Conservation (phyloP, 1,284 basidiomycete genomes). For the Cutaneotrichosporon curvatum region DNA sequence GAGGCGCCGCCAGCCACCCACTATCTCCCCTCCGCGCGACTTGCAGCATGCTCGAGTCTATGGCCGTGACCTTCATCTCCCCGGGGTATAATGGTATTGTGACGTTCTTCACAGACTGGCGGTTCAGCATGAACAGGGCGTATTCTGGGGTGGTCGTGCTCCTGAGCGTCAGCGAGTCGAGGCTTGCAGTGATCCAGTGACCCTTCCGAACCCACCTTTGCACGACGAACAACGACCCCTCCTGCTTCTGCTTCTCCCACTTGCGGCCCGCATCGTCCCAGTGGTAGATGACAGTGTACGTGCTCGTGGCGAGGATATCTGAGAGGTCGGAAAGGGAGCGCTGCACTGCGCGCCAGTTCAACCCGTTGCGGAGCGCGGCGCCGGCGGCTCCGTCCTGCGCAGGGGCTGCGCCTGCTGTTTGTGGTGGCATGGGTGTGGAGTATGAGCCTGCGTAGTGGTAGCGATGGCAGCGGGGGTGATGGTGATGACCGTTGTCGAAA, state of each 20-base stretch:
- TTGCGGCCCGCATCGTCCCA: conserved; percentile 26
- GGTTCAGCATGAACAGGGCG: conserved; percentile 40
- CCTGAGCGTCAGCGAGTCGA: not conserved
- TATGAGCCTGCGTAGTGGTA: no score
- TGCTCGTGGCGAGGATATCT: conserved; percentile 36
- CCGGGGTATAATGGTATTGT: conserved; percentile 33
- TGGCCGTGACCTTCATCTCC: conserved; percentile 36
- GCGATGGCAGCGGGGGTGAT: no score
- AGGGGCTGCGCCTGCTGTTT: not conserved
- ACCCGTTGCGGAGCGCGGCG: conserved; percentile 14
- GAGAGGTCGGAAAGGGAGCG: conserved; percentile 31
- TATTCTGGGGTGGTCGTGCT: conserved; percentile 37
- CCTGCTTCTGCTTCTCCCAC: conserved; percentile 43
- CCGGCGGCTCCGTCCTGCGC: no score
- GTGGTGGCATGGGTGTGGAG: not conserved
- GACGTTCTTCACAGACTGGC: conserved; percentile 35
- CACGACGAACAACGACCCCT: conserved; percentile 40
- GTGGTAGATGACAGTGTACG: conserved; percentile 36
- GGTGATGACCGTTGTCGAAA: no score
- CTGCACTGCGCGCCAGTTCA: conserved; percentile 34
- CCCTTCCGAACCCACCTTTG: conserved; percentile 22
- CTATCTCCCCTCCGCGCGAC: conserved; percentile 38
- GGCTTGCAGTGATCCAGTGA: no score
- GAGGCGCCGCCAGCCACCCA: no score
- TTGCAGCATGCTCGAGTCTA: conserved; percentile 34